Percentiles rank a stretch among this genome's conserved stretches.
Conservation (phyloP, 805 yeast genomes). For the Jamesozyma jinghongensis region DNA sequence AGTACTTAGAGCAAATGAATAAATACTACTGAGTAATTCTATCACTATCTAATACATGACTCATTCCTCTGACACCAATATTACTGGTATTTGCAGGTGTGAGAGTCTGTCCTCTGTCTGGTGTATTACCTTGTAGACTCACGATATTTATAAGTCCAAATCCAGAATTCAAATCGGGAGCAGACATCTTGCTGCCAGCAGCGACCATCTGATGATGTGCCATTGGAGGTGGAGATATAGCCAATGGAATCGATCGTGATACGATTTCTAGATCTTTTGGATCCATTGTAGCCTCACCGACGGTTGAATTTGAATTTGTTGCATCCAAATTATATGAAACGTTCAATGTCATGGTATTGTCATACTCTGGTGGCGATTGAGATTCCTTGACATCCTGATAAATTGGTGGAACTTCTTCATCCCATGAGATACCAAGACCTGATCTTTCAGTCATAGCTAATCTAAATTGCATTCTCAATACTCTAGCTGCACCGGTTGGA, state of each 20-base stretch:
- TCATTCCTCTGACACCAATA: slow-evolving; percentile 15
- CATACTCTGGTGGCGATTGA: slow-evolving; percentile 74
- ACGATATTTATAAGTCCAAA: slow-evolving; percentile 22
- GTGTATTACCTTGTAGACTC: slow-evolving; percentile 28
- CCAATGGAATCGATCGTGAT: neutral
- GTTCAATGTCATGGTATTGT: slow-evolving; percentile 12
- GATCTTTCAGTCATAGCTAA: slow-evolving; percentile 78
- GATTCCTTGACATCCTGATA: slow-evolving; percentile 76
- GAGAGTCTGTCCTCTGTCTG: slow-evolving; percentile 16
- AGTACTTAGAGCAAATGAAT: neutral
- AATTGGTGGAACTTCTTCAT: slow-evolving; percentile 97
- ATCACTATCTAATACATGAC: slow-evolving; percentile 26
- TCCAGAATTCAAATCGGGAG: slow-evolving; percentile 8
- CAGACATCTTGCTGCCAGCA: no score
- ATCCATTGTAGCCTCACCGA: neutral
- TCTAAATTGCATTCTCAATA: slow-evolving; percentile 88
- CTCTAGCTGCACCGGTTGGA: slow-evolving; percentile 93
- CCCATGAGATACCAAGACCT: slow-evolving; percentile 97
- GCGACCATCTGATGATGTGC: neutral
- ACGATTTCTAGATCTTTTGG: neutral
- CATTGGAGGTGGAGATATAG: neutral
- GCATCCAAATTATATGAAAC: neutral
- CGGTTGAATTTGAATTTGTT: slow-evolving; percentile 1
- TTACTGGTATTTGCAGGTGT: slow-evolving; percentile 29
- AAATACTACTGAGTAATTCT: slow-evolving; percentile 24